Percentiles rank a stretch among this genome's conserved stretches.
phyloP scores from a whole-genome alignment of 2,329 filamentous ascomycete genomes.

The Lecanicillium sp. region DNA sequence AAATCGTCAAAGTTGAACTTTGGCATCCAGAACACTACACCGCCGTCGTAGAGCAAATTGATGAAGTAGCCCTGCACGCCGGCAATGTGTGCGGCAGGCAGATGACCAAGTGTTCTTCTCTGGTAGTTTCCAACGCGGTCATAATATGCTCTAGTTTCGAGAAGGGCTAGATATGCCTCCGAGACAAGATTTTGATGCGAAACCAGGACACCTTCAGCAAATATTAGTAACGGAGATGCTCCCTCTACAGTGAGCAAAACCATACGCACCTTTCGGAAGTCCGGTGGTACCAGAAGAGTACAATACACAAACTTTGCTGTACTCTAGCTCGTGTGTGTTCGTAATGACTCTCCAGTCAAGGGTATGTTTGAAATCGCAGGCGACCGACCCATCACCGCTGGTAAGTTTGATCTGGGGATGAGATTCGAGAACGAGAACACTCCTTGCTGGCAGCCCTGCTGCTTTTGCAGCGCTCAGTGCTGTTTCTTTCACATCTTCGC shows the following conservation, averaged over 20 bases:
- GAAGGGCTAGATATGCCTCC: conserved; percentile 22
- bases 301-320: conserved; percentile 32
- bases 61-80: conserved; percentile 37
- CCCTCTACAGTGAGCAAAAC: background rate
- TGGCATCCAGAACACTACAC: conserved; percentile 54
- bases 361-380: conserved; percentile 22
- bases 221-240: background rate
- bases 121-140: conserved; percentile 18
- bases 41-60: conserved; percentile 32
- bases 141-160: conserved; percentile 21
- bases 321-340: conserved; percentile 34
- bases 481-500: conserved; percentile 37
- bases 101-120: conserved; percentile 31
- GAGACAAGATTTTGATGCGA: conserved; percentile 38
- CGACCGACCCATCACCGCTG: conserved; percentile 15
- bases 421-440: conserved; percentile 44
- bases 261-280: conserved; percentile 30
- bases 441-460: conserved; percentile 31
- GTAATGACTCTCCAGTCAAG: conserved; percentile 48
- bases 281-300: conserved; percentile 44
- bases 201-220: conserved; percentile 26
- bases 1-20: conserved; percentile 50
- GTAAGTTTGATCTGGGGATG: conserved; percentile 18
- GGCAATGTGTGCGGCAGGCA: conserved; percentile 39
- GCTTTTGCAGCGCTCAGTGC: conserved; percentile 40